Conservation (phyloP, 139 green algal species). For the Closterium sp. region DNA sequence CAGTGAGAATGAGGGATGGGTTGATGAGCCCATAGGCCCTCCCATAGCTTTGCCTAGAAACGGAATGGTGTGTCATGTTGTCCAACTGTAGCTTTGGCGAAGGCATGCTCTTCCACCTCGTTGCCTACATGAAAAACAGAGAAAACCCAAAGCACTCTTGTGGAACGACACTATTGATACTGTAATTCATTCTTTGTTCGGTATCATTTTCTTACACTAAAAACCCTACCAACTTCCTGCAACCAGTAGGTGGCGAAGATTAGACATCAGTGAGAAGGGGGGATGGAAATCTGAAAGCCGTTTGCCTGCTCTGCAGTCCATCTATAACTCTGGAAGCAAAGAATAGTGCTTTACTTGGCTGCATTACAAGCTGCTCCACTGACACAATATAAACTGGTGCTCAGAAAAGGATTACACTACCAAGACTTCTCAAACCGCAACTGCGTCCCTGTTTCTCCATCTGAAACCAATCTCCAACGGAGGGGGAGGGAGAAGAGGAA, state of each 20-base stretch:
- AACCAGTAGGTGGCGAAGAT: too few relatives aligned
- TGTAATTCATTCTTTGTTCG: too few relatives aligned
- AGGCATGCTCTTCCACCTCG: too few relatives aligned
- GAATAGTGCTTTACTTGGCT: not conserved
- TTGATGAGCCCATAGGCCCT: not conserved
- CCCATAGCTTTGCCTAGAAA: not conserved
- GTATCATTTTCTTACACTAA: too few relatives aligned
- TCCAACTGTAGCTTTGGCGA: too few relatives aligned
- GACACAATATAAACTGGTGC: not conserved
- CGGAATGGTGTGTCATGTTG: not conserved
- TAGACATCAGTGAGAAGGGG: too few relatives aligned
- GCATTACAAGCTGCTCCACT: not conserved
- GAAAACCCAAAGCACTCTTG: too few relatives aligned
- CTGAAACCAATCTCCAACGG: not conserved
- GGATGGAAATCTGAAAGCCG: too few relatives aligned
- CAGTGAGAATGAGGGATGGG: not conserved
- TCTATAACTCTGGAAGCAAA: not conserved
- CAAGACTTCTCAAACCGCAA: not conserved
- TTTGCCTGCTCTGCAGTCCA: too few relatives aligned
- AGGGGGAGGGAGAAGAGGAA: not conserved
- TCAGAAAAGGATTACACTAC: not conserved
- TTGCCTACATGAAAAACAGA: too few relatives aligned
- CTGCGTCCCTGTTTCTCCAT: not conserved
- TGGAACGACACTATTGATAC: too few relatives aligned
- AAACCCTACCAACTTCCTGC: too few relatives aligned